Evolutionary conservation across 2,329 filamentous ascomycete species (phyloP).

Genomic region (Cladosporium sp.): DNA sequence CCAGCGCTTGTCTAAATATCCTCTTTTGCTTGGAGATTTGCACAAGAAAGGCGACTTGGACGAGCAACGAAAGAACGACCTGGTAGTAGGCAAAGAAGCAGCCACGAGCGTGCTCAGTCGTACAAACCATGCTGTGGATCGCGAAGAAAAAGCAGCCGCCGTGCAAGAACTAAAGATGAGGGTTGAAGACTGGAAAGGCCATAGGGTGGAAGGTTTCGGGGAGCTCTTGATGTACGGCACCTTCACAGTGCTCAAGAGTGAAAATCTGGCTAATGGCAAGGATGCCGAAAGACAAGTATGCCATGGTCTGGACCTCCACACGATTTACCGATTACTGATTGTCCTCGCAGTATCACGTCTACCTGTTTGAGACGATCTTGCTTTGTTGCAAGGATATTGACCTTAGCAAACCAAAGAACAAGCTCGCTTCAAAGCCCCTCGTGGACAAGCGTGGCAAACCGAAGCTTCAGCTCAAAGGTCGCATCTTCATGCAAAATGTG

Average conservation of each 20-base stretch:
- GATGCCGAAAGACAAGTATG: slow-evolving; percentile 87
- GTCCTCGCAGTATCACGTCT: slow-evolving; percentile 77
- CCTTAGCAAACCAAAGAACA: slow-evolving; percentile 72
- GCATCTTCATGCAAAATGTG: slow-evolving; percentile 99
- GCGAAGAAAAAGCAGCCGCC: slow-evolving; percentile 78
- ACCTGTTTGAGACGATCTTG: slow-evolving; percentile 91
- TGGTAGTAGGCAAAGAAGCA: slow-evolving; percentile 72
- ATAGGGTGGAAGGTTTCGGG: slow-evolving; percentile 86
- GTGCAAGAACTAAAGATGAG: slow-evolving; percentile 74
- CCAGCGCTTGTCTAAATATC: slow-evolving; percentile 92
- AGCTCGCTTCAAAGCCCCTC: slow-evolving; percentile 66
- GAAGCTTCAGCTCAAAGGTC: slow-evolving; percentile 83
- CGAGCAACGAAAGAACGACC: slow-evolving; percentile 65
- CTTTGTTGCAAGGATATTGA: slow-evolving; percentile 96
- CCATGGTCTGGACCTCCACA: slow-evolving; percentile 17
- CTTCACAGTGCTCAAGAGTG: slow-evolving; percentile 77
- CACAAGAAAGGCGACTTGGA: slow-evolving; percentile 76
- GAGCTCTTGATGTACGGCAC: slow-evolving; percentile 82
- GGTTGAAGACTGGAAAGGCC: slow-evolving; percentile 96
- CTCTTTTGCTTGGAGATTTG: slow-evolving; percentile 81
- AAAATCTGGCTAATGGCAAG: slow-evolving; percentile 48
- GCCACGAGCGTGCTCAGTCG: slow-evolving; percentile 76
- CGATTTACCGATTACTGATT: slow-evolving; percentile 10
- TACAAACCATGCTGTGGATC: slow-evolving; percentile 87
- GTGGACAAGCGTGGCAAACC: slow-evolving; percentile 70